Conservation (phyloP, 495 filamentous ascomycete genomes). For the Jackrogersella minutella region DNA sequence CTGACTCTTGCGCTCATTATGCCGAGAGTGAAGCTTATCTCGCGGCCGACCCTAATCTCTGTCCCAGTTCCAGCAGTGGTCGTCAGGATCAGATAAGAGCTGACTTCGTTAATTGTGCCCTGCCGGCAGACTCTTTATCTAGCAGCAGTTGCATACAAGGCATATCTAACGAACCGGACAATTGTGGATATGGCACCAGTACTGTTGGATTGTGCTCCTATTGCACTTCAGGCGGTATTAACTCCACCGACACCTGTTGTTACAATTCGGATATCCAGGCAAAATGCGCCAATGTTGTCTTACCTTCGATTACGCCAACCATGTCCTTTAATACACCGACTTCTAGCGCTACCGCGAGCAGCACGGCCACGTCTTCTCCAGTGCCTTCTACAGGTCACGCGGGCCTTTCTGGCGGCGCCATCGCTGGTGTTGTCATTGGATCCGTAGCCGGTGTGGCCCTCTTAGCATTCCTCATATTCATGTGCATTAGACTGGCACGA, state of each 20-base stretch:
- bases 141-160: slow-evolving; percentile 77
- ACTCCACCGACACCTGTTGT: slow-evolving; percentile 96
- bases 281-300: slow-evolving; percentile 73
- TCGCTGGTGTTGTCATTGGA: slow-evolving; percentile 91
- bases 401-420: slow-evolving; percentile 80
- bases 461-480: slow-evolving; percentile 66
- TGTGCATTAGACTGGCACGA: slow-evolving; percentile 66
- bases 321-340: slow-evolving; percentile 69
- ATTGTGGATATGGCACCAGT: slow-evolving; percentile 88
- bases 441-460: slow-evolving; percentile 76
- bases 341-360: slow-evolving; percentile 52
- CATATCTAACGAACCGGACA: slow-evolving; percentile 78
- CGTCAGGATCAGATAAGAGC: slow-evolving; percentile 83
- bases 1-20: slow-evolving; percentile 85
- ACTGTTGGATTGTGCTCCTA: slow-evolving; percentile 86
- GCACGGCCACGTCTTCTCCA: slow-evolving; percentile 54
- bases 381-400: slow-evolving; percentile 29
- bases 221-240: slow-evolving; percentile 81
- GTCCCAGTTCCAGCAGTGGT: slow-evolving; percentile 66
- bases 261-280: slow-evolving; percentile 75
- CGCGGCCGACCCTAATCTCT: slow-evolving; percentile 75
- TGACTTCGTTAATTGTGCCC: slow-evolving; percentile 89
- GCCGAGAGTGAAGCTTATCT: slow-evolving; percentile 89
- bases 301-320: slow-evolving; percentile 77
- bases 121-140: slow-evolving; percentile 78